Percentiles rank a stretch among this genome's conserved stretches.
phyloP scores from a whole-genome alignment of 345 rosid species.

The Cardiospermum halicacabum region DNA sequence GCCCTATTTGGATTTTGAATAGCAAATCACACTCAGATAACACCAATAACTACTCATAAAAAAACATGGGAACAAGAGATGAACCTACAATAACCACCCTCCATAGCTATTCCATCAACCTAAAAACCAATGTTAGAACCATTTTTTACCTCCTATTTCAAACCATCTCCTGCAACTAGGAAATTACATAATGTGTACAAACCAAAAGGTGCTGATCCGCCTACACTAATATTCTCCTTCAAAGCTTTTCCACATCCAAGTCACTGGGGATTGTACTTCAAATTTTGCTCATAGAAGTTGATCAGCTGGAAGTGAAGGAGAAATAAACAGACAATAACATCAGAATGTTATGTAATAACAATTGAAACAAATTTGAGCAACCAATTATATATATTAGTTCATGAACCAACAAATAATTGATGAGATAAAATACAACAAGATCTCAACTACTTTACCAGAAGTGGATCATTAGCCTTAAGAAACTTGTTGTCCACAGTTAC shows the following conservation, averaged over 20 bases:
- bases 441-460: slow-evolving; percentile 54
- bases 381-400: not conserved
- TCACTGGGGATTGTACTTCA: slow-evolving; percentile 61
- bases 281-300: slow-evolving; percentile 88
- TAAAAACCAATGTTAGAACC: not conserved
- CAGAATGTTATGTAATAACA: not conserved
- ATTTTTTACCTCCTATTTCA: slow-evolving; percentile 7
- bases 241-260: slow-evolving; percentile 7
- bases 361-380: not conserved
- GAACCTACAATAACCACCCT: slow-evolving; percentile 7
- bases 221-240: slow-evolving; percentile 8
- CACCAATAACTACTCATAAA: slow-evolving; percentile 11
- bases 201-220: not conserved
- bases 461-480: slow-evolving; percentile 85
- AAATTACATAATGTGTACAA: slow-evolving; percentile 20
- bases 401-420: not conserved
- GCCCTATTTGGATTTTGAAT: not conserved
- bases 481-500: slow-evolving; percentile 73
- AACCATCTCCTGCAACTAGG: slow-evolving; percentile 18
- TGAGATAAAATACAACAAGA: not conserved
- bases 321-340: not conserved
- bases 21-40: not conserved
- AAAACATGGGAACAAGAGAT: not conserved
- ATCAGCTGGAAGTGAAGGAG: slow-evolving; percentile 50
- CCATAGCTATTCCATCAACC: not conserved